phyloP scores from a whole-genome alignment of 2,329 filamentous ascomycete genomes.

The Fusarium cyanostomum region DNA sequence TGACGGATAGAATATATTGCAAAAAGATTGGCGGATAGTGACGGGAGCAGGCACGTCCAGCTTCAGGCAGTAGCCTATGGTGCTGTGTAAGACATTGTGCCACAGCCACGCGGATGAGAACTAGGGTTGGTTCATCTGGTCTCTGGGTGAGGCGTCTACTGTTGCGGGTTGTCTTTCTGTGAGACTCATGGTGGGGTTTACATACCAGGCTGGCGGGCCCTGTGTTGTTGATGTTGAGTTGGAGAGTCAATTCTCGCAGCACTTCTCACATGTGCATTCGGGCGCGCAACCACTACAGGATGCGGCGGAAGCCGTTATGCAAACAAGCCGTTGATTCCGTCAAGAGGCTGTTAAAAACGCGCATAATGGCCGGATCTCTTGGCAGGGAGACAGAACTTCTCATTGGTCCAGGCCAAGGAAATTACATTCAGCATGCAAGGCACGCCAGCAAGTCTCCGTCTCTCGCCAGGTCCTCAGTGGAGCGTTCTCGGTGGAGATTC shows the following conservation, averaged over 20 bases:
- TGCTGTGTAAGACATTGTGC: slow-evolving; percentile 19
- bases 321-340: background rate
- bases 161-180: background rate
- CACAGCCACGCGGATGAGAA: slow-evolving; percentile 7
- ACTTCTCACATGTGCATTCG: too few relatives aligned
- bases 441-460: slow-evolving; percentile 19
- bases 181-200: background rate
- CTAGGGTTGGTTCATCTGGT: background rate
- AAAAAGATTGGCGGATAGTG: too few relatives aligned
- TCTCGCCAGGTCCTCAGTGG: background rate
- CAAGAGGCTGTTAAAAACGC: background rate
- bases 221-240: background rate
- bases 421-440: slow-evolving; percentile 23
- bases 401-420: slow-evolving; percentile 25
- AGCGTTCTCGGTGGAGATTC: slow-evolving; percentile 13
- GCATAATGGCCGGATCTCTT: slow-evolving; percentile 23
- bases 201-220: background rate
- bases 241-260: too few relatives aligned
- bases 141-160: background rate
- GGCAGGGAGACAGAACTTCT: slow-evolving; percentile 28
- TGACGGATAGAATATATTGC: too few relatives aligned
- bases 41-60: background rate
- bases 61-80: too few relatives aligned
- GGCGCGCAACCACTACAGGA: too few relatives aligned
- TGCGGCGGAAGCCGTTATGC: background rate